Percentiles rank a stretch among this genome's conserved stretches.
Evolutionary conservation across 73 alveolate genomes (phyloP).

Genomic region (Tetrahymena borealis): DNA sequence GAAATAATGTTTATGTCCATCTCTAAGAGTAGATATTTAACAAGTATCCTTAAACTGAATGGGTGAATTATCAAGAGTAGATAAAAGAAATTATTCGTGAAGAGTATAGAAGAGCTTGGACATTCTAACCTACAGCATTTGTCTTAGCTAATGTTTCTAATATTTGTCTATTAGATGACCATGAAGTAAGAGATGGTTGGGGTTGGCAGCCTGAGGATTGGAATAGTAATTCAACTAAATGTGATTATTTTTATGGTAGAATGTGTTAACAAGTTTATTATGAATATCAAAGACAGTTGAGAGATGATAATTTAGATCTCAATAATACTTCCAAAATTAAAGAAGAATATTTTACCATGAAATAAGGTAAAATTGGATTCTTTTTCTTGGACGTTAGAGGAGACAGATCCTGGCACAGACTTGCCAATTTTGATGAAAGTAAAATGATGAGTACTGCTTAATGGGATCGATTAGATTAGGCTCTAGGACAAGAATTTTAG

Average conservation of each 20-base stretch:
- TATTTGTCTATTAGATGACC: not conserved
- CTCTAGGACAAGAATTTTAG: not conserved
- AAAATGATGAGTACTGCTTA: not conserved
- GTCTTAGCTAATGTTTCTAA: not conserved
- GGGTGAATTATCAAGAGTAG: not conserved
- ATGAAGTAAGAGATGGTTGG: constrained; percentile 6
- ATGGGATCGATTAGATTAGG: not conserved
- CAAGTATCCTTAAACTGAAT: not conserved
- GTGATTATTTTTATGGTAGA: not conserved
- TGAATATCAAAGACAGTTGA: not conserved
- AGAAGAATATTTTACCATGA: not conserved
- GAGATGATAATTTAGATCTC: not conserved
- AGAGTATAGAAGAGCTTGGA: constrained; percentile 4
- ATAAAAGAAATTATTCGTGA: not conserved
- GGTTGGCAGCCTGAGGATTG: not conserved
- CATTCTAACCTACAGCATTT: not conserved
- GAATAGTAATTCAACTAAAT: not conserved
- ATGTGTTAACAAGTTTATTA: not conserved
- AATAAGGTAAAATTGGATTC: not conserved
- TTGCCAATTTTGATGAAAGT: not conserved
- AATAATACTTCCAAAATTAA: not conserved
- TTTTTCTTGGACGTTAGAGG: not conserved
- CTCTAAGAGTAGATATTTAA: not conserved
- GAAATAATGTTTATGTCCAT: not conserved
- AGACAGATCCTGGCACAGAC: not conserved